Evolutionary conservation across 2,329 filamentous ascomycete species (phyloP).

Genomic region (Bipolaris cookei): DNA sequence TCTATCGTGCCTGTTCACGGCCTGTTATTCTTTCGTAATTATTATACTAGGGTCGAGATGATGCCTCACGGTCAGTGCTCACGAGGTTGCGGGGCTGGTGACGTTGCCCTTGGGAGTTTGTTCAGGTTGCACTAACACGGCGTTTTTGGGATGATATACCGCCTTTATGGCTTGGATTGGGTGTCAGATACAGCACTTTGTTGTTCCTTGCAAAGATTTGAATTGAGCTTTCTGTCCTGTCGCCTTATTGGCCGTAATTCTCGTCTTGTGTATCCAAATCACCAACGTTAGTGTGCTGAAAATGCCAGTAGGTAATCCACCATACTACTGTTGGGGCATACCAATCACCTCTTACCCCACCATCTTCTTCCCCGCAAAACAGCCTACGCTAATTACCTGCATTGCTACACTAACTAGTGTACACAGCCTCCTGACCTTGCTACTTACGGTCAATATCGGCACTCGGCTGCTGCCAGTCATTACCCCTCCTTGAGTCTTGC

Average conservation of each 20-base stretch:
- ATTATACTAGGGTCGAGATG: slow-evolving; percentile 6
- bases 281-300: background rate
- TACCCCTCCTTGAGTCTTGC: background rate
- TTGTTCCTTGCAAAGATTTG: slow-evolving; percentile 1
- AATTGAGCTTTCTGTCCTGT: slow-evolving; percentile 6
- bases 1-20: slow-evolving; percentile 11
- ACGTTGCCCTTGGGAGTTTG: slow-evolving; percentile 1
- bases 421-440: background rate
- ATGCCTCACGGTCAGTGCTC: slow-evolving; percentile 6
- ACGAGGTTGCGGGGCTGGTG: background rate
- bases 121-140: slow-evolving; percentile 4
- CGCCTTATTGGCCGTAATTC: background rate
- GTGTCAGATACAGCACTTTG: slow-evolving; percentile 4
- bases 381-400: background rate
- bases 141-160: slow-evolving; percentile 16
- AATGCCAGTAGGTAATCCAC: background rate
- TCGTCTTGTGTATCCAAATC: background rate
- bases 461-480: background rate
- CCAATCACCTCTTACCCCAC: background rate
- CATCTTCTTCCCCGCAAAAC: background rate
- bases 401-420: slow-evolving; percentile 5
- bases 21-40: slow-evolving; percentile 16
- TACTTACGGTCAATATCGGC: slow-evolving; percentile 7
- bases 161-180: slow-evolving; percentile 10
- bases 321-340: background rate